These are phyloP conservation scores for Pilaira anomala DNA, from an alignment of 192 early-diverging fungal genomes.

Conservation along the genomic window DNA sequence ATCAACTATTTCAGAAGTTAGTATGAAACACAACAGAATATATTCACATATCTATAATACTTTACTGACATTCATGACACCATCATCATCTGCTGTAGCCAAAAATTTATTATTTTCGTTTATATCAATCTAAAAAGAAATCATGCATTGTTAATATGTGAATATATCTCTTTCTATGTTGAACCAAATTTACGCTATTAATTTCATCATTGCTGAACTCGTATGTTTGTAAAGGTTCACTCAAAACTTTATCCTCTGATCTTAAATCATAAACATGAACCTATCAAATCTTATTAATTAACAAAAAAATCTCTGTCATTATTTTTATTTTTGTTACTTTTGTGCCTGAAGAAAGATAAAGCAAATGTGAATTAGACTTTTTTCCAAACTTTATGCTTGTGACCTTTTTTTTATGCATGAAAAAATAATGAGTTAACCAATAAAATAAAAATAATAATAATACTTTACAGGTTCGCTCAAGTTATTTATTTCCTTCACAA, in stretches of 20 bases:
- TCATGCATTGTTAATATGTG: not conserved
- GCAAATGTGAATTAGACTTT: not conserved
- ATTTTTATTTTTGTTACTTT: no score
- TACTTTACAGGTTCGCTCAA: conserved; percentile 14
- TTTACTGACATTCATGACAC: conserved; percentile 40
- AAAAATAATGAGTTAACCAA: conserved; percentile 1
- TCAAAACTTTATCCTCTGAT: conserved; percentile 33
- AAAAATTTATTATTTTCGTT: conserved; percentile 46
- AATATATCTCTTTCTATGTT: not conserved
- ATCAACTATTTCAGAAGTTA: conserved; percentile 34
- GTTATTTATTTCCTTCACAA: conserved; percentile 22
- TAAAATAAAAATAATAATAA: not conserved
- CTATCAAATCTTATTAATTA: no score
- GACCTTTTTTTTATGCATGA: conserved; percentile 15
- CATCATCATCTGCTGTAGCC: conserved; percentile 46
- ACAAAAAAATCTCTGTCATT: no score
- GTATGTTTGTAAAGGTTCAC: conserved; percentile 32
- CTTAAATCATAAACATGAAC: conserved; percentile 44
- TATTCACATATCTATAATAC: not conserved
- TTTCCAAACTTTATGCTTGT: conserved; percentile 23
- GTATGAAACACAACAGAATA: no score
- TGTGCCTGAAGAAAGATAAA: conserved; percentile 35
- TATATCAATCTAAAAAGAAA: conserved; percentile 41
- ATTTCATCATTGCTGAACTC: conserved; percentile 49
- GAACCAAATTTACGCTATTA: conserved; percentile 36